Evolutionary conservation across 352 stramenopile genomes (phyloP), one percentile per base, ranked within the genome.

Genomic region (Globisporangium sylvaticum): DNA sequence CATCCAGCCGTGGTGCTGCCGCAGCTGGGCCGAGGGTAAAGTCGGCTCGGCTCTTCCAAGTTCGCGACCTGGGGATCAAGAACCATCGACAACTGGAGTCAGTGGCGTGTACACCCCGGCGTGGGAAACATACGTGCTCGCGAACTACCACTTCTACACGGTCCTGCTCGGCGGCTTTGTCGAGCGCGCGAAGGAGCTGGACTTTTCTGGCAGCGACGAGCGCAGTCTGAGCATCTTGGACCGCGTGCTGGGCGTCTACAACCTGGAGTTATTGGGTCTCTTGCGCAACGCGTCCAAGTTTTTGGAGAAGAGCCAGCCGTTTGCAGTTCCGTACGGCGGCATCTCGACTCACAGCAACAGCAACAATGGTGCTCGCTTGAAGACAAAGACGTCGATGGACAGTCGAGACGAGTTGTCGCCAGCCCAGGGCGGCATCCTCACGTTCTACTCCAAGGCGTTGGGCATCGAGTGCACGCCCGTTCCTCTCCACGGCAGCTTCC

Each of bases 61-160:
- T n/a, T 52, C 65, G 5, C 15, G 15, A 39, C 18, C 24, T 20
- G 7, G 15, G 14, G 34, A 37, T 27, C 27, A 29, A 34, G 53
- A 59, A 34, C n/a, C 0, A 22, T 10, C n/a, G 50, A 75, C 12
- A 57, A 31, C 61, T 55, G 63, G 64, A 1, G 27, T 55, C 5
- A 44, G 71, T 10, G 62, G 58, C 22, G 74, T 65, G 48, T 96
- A 92, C 68, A 81, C 84, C 9, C 56, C 79, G 0, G 76, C 64
- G 15, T 96, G 86, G 83, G 82, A 90, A 66, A 89, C 79, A 31
- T 96, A 87, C 59, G 85, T 96, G 22, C 67, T 96, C 46, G 88
- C 88, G 59, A 96, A 96, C 72, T 94, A 94, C 64, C 87, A 95
- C 65, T 96, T 95, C 61, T 96, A 96, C 70, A 93, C 88, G 59